Percentiles rank a stretch among this genome's conserved stretches.
These are phyloP conservation scores for Rheum nobile DNA, from an alignment of 148 eudicot species.

Conservation along the genomic window DNA sequence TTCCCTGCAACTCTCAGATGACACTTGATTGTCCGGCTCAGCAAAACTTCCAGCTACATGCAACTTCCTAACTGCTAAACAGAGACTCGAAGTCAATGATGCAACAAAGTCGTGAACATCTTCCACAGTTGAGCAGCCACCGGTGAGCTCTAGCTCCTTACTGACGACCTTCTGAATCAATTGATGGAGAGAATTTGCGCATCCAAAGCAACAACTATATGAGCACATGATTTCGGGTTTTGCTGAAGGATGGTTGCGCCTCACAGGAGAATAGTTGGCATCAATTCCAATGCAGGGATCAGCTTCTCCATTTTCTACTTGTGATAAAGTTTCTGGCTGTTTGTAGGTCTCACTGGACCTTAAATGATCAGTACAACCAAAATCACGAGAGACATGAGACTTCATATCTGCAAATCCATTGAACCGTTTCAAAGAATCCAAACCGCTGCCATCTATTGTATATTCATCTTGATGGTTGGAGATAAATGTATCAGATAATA, in stretches of 20 bases:
- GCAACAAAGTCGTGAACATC: constrained; percentile 61
- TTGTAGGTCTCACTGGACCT: constrained; percentile 12
- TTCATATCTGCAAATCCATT: constrained; percentile 25
- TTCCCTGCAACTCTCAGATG: constrained; percentile 9
- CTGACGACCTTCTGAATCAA: constrained; percentile 30
- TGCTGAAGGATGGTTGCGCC: constrained; percentile 7
- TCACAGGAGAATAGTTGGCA: constrained; percentile 9
- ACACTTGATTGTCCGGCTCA: constrained; percentile 6
- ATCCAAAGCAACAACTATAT: constrained; percentile 58
- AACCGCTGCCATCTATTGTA: constrained; percentile 10
- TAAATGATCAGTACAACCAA: constrained; percentile 5
- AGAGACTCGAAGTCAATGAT: constrained; percentile 47
- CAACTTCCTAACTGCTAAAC: constrained; percentile 41
- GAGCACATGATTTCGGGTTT: constrained; percentile 32
- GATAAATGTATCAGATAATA: constrained; percentile 9
- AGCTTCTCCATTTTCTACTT: constrained; percentile 16
- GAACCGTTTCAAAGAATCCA: constrained; percentile 17
- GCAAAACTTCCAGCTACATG: constrained; percentile 13
- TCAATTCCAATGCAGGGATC: constrained; percentile 12
- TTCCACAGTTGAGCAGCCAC: constrained; percentile 41
- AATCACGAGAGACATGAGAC: constrained; percentile 16
- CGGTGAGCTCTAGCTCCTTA: constrained; percentile 29
- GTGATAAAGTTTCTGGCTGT: constrained; percentile 15
- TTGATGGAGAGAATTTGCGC: constrained; percentile 37
- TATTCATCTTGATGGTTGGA: constrained; percentile 15